A percentile compares a stretch with the other conserved stretches of the same genome.
Conservation (phyloP, 176 grass and related monocot genomes). For the Aegilops umbellulata region DNA sequence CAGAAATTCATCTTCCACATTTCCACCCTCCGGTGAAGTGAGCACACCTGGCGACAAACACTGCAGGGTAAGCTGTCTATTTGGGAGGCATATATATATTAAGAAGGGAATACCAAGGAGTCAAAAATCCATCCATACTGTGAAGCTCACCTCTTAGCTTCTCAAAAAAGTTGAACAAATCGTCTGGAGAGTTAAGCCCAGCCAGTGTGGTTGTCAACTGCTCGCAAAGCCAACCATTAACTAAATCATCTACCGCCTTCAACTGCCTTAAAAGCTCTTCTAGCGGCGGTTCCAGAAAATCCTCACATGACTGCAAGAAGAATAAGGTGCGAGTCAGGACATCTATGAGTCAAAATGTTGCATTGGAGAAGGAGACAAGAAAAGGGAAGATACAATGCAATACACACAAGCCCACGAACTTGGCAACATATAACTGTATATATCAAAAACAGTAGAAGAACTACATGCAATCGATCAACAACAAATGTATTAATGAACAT, state of each 20-base stretch:
- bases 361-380: background rate
- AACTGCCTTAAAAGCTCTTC: constrained; percentile 75
- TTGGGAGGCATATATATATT: background rate
- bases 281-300: constrained; percentile 73
- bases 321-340: background rate
- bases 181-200: constrained; percentile 63
- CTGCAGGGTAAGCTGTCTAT: background rate
- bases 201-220: constrained; percentile 55
- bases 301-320: constrained; percentile 66
- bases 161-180: constrained; percentile 88
- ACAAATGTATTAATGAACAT: background rate
- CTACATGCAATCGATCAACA: background rate
- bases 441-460: background rate
- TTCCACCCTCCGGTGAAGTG: constrained; percentile 47
- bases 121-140: background rate
- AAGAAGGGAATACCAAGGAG: background rate
- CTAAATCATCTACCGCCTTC: constrained; percentile 48
- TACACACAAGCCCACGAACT: background rate
- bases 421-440: background rate
- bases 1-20: constrained; percentile 55
- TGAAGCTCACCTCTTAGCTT: constrained; percentile 62
- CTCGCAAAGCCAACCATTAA: constrained; percentile 58
- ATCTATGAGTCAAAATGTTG: background rate
- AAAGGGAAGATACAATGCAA: background rate
- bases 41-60: constrained; percentile 54